Evolutionary conservation across 331 rosid species (phyloP).

Genomic region (Acacia concinna): DNA sequence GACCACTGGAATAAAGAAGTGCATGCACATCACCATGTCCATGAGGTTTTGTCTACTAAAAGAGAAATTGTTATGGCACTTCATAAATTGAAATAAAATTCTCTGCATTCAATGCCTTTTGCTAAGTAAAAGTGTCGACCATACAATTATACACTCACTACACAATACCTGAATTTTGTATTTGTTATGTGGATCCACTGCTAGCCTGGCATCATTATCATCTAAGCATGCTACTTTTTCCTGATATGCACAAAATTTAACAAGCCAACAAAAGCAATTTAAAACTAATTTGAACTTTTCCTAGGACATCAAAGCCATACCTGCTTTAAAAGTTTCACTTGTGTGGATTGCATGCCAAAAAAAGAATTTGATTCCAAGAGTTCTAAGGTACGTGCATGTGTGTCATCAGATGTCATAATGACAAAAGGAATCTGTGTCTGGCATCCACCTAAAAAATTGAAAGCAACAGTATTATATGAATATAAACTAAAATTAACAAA

Average conservation of each 20-base stretch:
- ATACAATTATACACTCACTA: conserved; percentile 13
- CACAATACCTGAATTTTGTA: conserved; percentile 84
- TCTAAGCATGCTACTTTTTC: conserved; percentile 97
- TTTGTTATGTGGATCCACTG: conserved; percentile 70
- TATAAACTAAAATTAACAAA: conserved; percentile 10
- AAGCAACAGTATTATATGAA: conserved; percentile 26
- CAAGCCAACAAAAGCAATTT: conserved; percentile 18
- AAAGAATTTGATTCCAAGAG: conserved; percentile 79
- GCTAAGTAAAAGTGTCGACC: conserved; percentile 13
- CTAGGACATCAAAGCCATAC: conserved; percentile 39
- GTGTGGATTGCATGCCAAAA: conserved; percentile 88
- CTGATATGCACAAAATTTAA: conserved; percentile 43
- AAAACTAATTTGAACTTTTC: conserved; percentile 27
- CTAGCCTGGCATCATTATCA: conserved; percentile 92
- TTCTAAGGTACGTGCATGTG: conserved; percentile 67
- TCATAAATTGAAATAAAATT: not conserved
- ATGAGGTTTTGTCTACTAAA: conserved; percentile 90
- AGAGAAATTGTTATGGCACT: conserved; percentile 30
- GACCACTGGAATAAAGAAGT: conserved; percentile 90
- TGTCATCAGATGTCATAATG: conserved; percentile 98
- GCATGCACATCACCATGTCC: conserved; percentile 98
- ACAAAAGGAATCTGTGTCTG: conserved; percentile 67
- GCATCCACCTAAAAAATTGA: conserved; percentile 49
- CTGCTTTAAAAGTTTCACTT: conserved; percentile 97
- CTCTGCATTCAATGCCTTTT: conserved; percentile 6